Evolutionary conservation across 2,329 filamentous ascomycete genomes (phyloP), one percentile per base, ranked within the genome.

Genomic region (Didymella lethalis): DNA sequence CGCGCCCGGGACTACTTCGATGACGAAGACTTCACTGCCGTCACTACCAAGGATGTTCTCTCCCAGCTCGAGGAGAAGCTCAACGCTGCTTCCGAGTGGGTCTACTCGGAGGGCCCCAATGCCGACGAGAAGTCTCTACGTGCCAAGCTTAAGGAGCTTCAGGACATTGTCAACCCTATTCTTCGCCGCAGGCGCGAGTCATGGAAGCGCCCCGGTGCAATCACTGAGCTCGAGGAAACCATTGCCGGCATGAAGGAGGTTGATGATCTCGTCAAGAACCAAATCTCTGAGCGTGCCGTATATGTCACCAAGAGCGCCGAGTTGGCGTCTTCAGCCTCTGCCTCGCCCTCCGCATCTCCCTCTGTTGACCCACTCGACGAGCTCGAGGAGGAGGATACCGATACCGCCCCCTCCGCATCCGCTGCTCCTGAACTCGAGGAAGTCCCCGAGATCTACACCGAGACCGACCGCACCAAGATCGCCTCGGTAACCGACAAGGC

Each of bases 101-200:
- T 99, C 59, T 95, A 97, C 74, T 91, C 86, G 16, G 93, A 93
- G 46, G 92, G 94, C 55, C 84, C 85, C 16, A 88, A 93, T 48
- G 93, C 95, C 4, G 83, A 86, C 34, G 88, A 88, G 57, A 87
- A 91, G 3, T 87, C 89, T 47, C 85, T 99, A 69, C 91, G 89
- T 75, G 84, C 86, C 54, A 92, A 89, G 74, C 85, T 96, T 48
- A 89, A 91, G 76, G 86, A 85, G 44, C 86, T 99, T 48, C 89
- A 92, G 73, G 86, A 88, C 52, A 85, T 97, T 46, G 90, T 93
- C 51, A 82, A 86, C 31, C 94, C 93, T 1, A 87, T 97, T 26
- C 84, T 92, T 66, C 87, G 85, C 72, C 87, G 95, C 59, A 88
- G 89, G 47, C 84, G 89, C 16, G 94, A 99, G 76, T 83, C 86